phyloP scores from a whole-genome alignment of 495 filamentous ascomycete species.

The Xylaria cubensis region DNA sequence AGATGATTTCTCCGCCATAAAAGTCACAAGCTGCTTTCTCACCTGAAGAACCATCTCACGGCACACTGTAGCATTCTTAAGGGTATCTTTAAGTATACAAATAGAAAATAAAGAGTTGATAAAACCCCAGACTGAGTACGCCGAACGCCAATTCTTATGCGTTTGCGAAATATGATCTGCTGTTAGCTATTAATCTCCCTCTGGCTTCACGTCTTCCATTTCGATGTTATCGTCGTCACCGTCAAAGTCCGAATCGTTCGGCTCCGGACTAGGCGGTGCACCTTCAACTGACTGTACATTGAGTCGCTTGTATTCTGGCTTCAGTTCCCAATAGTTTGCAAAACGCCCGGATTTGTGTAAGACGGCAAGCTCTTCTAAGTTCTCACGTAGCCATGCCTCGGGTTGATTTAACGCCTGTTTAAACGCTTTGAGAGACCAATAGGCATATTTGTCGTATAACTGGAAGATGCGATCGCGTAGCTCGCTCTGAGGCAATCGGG shows the following conservation, averaged over 20 bases:
- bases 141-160: conserved; percentile 8
- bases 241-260: conserved; percentile 62
- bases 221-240: conserved; percentile 71
- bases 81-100: conserved; percentile 18
- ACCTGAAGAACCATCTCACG: background rate
- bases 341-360: conserved; percentile 81
- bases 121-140: background rate
- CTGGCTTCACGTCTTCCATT: conserved; percentile 66
- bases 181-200: conserved; percentile 1
- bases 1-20: background rate
- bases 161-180: background rate
- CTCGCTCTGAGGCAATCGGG: conserved; percentile 84
- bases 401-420: conserved; percentile 78
- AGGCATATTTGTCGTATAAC: conserved; percentile 81
- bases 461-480: conserved; percentile 82
- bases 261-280: conserved; percentile 59
- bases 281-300: conserved; percentile 53
- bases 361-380: conserved; percentile 79
- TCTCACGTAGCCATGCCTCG: conserved; percentile 88
- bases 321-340: conserved; percentile 83
- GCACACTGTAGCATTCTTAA: background rate
- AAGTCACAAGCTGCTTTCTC: background rate
- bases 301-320: conserved; percentile 69
- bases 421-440: conserved; percentile 88
- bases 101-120: background rate